Evolutionary conservation across 2,329 filamentous ascomycete species (phyloP).

Genomic region (Aspergillus sojae): DNA sequence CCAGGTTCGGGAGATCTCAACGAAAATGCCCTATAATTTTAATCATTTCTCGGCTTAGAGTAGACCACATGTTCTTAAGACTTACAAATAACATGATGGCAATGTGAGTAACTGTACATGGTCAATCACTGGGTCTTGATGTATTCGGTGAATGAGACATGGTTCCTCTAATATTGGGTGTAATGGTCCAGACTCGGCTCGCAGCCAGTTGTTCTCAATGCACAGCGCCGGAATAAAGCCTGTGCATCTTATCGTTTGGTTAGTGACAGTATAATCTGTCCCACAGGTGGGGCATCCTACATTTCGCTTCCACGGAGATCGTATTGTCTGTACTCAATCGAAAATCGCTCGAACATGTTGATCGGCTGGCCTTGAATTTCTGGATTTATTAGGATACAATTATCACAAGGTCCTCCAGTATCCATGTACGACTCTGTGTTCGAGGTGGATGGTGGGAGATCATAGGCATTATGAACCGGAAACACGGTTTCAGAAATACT

Average conservation of each 20-base stretch:
- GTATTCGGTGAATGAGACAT: neutral
- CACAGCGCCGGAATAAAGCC: neutral
- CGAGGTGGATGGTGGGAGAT: neutral
- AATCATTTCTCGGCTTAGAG: neutral
- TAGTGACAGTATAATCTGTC: neutral
- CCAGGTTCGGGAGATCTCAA: neutral
- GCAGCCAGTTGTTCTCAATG: neutral
- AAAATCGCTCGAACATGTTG: neutral
- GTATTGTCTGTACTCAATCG: neutral
- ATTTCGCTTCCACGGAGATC: neutral
- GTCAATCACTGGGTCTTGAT: neutral
- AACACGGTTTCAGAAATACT: too few species aligned
- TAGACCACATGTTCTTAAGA: neutral
- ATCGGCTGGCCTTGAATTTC: neutral
- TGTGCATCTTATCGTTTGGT: neutral
- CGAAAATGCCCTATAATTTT: neutral
- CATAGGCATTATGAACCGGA: too few species aligned
- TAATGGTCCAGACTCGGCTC: neutral
- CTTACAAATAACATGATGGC: neutral
- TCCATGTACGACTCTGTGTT: neutral
- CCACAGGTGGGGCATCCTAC: neutral
- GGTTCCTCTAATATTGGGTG: neutral
- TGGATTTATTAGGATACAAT: neutral
- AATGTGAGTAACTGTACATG: neutral
- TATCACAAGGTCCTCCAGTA: neutral